phyloP scores from a whole-genome alignment of 768 basidiomycete genomes.

The Cystoderma amianthinum region DNA sequence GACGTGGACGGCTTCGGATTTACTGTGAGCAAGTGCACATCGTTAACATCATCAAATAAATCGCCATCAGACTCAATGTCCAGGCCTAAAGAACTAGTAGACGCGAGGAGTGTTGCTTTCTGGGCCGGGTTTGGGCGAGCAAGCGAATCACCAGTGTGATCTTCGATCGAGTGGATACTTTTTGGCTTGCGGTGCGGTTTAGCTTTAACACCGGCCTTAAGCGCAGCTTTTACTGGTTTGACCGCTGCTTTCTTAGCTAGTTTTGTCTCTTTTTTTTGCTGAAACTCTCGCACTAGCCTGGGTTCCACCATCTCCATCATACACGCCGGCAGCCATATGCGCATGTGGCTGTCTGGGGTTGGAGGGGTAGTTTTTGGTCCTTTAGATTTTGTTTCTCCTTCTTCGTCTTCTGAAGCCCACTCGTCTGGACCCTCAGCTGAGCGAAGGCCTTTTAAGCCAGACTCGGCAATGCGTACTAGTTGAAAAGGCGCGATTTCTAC shows the following conservation, averaged over 20 bases:
- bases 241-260: constrained; percentile 35
- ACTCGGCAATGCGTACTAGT: constrained; percentile 58
- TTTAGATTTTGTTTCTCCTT: constrained; percentile 38
- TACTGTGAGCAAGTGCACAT: no score
- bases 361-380: constrained; percentile 29
- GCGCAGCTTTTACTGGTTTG: constrained; percentile 7
- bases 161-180: not conserved
- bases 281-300: constrained; percentile 52
- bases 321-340: constrained; percentile 80
- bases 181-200: constrained; percentile 6
- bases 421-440: constrained; percentile 38
- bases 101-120: no score
- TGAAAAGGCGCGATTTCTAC: constrained; percentile 65
- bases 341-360: constrained; percentile 48
- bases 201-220: constrained; percentile 5
- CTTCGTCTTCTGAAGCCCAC: constrained; percentile 39
- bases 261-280: constrained; percentile 41
- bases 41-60: no score
- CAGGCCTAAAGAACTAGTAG: no score
- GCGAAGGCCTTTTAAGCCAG: constrained; percentile 60
- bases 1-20: no score
- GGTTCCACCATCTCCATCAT: constrained; percentile 70
- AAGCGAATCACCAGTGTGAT: no score
- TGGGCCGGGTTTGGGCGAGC: no score
- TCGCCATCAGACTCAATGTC: no score